Evolutionary conservation across 495 filamentous ascomycete species (phyloP), one percentile per base, ranked within the genome.

Genomic region (Daldinia grandis): DNA sequence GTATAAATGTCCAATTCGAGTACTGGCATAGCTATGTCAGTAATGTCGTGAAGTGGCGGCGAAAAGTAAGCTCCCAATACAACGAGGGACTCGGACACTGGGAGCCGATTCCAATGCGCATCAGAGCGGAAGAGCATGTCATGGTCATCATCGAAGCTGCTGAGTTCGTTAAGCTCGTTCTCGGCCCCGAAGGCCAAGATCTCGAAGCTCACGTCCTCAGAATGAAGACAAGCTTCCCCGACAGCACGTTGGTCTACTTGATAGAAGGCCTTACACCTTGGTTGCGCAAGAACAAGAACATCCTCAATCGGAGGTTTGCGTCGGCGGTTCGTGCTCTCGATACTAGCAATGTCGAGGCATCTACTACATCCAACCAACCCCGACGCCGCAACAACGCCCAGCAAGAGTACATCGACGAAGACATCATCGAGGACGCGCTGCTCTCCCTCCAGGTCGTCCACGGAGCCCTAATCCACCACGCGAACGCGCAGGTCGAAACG

Each of bases 31-130:
- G 84, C 61, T 64, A 78, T 0, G 79, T 89, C 50, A 82, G 82
- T 3, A 87, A 90, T 61, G 79, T 93, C 15, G 82, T 95, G 47
- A 89, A 85, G 71, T 97, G 93, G 92, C 85, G 90, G 8, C 85
- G 93, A 37, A 93, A 92, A 68, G 85, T 91, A 17, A 81, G 78
- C 5, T 85, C 88, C 5, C 81, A 74, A 24, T 95, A 84, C 76
- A 89, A 93, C 73, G 83, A 88, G 8, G 83, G 83, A 0, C 75
- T 82, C 8, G 87, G 85, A 1, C 82, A 86, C 64, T 95, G 90
- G 87, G 87, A 93, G 62, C 92, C 92, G 1, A 82, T 88, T 2
- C 82, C 83, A 0, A 75, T 82, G 59, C 69, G 80, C 5, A 87
- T 94, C 67, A 76, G 84, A 35, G 69, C 83, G 4, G 93, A 95